A percentile compares a stretch with the other conserved stretches of the same genome.
Conservation (phyloP, 768 basidiomycete species). For the Kwoniella mangroviensis region DNA sequence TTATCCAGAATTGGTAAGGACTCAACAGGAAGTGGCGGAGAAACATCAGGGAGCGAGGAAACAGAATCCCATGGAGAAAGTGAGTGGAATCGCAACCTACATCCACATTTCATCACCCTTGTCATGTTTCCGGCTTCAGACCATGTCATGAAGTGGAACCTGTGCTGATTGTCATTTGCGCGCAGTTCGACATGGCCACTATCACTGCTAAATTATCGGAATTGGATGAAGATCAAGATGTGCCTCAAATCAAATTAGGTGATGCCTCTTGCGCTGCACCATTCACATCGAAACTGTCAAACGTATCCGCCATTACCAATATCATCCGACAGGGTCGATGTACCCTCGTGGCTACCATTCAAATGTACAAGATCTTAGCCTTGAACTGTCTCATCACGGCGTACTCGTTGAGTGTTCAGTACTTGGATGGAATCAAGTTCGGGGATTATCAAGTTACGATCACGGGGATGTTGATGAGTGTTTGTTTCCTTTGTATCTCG, state of each 20-base stretch:
- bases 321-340: conserved; percentile 98
- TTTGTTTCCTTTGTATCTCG: conserved; percentile 98
- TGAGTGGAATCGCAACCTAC: conserved; percentile 51
- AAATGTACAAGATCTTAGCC: conserved; percentile 99
- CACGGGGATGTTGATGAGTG: conserved; percentile 95
- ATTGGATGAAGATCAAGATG: conserved; percentile 89
- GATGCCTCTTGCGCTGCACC: conserved; percentile 98
- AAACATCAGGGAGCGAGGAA: conserved; percentile 67
- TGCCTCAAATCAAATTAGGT: conserved; percentile 98
- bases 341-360: conserved; percentile 96
- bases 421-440: conserved; percentile 98
- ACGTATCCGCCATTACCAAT: conserved; percentile 93
- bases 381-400: conserved; percentile 97
- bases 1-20: conserved; percentile 87
- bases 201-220: conserved; percentile 87
- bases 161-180: conserved; percentile 28
- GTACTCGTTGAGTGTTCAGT: conserved; percentile 96
- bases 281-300: conserved; percentile 97
- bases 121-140: background rate
- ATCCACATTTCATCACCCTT: background rate
- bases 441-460: conserved; percentile 98
- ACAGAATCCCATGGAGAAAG: conserved; percentile 90
- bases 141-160: background rate
- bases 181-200: conserved; percentile 75
- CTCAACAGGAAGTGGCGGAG: conserved; percentile 79